A percentile compares a stretch with the other conserved stretches of the same genome.
Conservation (phyloP, 2,329 filamentous ascomycete species). For the Beauveria scarabaeidicola region DNA sequence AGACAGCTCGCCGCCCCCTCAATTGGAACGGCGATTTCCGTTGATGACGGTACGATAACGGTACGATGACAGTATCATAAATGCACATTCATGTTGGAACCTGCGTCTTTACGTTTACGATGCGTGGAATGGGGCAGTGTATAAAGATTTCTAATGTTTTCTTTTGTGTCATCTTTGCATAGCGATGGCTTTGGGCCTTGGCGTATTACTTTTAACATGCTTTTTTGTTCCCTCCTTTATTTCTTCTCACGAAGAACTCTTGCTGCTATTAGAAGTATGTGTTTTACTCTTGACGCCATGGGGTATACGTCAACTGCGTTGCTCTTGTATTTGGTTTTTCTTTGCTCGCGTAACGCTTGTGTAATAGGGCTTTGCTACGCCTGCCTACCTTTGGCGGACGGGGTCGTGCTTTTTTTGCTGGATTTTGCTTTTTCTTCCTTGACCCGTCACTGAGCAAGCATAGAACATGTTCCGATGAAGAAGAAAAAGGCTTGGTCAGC, state of each 20-base stretch:
- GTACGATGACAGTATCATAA: not conserved
- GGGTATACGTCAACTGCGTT: not conserved
- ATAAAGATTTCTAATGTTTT: constrained; percentile 12
- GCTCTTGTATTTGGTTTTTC: not conserved
- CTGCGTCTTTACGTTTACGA: constrained; percentile 9
- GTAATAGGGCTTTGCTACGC: not conserved
- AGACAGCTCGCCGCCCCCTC: constrained; percentile 43
- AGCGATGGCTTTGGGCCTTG: constrained; percentile 24
- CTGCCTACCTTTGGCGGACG: not conserved
- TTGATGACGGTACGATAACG: constrained; percentile 55
- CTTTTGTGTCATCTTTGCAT: constrained; percentile 26
- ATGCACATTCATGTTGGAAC: constrained; percentile 12
- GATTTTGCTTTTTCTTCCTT: not conserved
- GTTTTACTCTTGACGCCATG: not conserved
- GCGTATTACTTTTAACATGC: constrained; percentile 14
- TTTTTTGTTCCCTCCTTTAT: constrained; percentile 10
- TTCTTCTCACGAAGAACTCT: not conserved
- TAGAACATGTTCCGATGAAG: not conserved
- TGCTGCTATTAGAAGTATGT: not conserved
- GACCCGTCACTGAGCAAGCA: not conserved
- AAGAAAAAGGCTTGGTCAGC: not conserved
- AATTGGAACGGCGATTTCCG: constrained; percentile 46
- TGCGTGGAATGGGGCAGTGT: constrained; percentile 8
- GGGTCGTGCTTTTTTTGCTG: not conserved
- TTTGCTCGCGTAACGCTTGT: not conserved